A percentile compares a stretch with the other conserved stretches of the same genome.
Conservation (phyloP, 805 yeast genomes). For the Suhomyces sp. region DNA sequence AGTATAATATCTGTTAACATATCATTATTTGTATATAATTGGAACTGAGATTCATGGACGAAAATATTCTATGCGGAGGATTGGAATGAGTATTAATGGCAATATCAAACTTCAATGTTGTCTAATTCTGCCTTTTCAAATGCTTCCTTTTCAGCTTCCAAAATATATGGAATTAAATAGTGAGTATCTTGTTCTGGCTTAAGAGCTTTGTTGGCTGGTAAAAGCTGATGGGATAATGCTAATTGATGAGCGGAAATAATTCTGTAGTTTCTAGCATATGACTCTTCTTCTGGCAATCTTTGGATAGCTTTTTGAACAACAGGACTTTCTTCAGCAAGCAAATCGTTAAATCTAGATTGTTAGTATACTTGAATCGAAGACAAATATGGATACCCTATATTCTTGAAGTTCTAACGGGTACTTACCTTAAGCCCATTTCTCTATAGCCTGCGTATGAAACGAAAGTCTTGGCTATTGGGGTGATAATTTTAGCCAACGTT, state of each 20-base stretch:
- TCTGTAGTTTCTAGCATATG: conserved; percentile 91
- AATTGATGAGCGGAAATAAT: conserved; percentile 89
- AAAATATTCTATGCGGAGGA: no score
- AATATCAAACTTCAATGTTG: conserved; percentile 53
- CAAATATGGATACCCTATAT: background rate
- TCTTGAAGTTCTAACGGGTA: no score
- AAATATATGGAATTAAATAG: conserved; percentile 82
- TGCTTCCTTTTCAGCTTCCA: conserved; percentile 93
- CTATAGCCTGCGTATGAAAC: conserved; percentile 85
- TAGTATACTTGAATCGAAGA: conserved; percentile 11
- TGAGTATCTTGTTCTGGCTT: conserved; percentile 78
- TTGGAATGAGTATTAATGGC: no score
- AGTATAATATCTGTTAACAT: no score
- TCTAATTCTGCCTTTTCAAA: conserved; percentile 87
- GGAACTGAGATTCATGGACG: no score
- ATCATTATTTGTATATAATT: no score
- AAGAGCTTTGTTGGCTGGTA: conserved; percentile 77
- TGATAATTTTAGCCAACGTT: conserved; percentile 65
- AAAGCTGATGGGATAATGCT: conserved; percentile 76
- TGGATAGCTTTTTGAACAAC: conserved; percentile 80
- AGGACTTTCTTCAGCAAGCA: conserved; percentile 84
- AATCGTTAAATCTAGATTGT: conserved; percentile 67
- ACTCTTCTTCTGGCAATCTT: conserved; percentile 81
- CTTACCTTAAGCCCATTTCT: conserved; percentile 77
- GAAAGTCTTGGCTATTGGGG: conserved; percentile 79